phyloP scores from a whole-genome alignment of 495 filamentous ascomycete genomes.

The Elasticomyces elasticus region DNA sequence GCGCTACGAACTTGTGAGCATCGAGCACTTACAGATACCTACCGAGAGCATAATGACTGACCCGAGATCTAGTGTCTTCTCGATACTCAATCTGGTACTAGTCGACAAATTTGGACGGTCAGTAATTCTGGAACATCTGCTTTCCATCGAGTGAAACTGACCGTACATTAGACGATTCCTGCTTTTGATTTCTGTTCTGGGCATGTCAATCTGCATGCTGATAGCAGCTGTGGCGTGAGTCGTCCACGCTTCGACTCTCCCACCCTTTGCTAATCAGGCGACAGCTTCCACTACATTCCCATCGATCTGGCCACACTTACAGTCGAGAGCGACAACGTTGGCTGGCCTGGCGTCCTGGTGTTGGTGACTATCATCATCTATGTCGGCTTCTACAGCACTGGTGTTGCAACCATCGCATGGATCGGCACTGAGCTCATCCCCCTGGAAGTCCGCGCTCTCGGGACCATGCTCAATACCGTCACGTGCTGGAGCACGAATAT shows the following conservation, averaged over 20 bases:
- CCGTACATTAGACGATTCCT: slow-evolving; percentile 5
- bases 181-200: background rate
- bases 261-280: too few relatives aligned
- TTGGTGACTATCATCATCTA: slow-evolving; percentile 14
- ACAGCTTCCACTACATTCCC: slow-evolving; percentile 9
- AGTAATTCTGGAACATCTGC: too few relatives aligned
- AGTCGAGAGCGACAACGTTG: background rate
- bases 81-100: slow-evolving; percentile 10
- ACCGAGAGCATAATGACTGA: too few relatives aligned
- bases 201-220: slow-evolving; percentile 12
- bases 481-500: slow-evolving; percentile 16
- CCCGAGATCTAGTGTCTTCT: too few relatives aligned
- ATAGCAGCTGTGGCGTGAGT: slow-evolving; percentile 8
- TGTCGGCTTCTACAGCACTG: slow-evolving; percentile 6
- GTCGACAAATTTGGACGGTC: slow-evolving; percentile 16
- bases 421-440: slow-evolving; percentile 18
- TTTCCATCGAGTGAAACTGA: too few relatives aligned
- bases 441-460: slow-evolving; percentile 13
- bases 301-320: slow-evolving; percentile 7
- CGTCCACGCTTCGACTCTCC: too few relatives aligned
- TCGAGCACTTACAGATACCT: too few relatives aligned
- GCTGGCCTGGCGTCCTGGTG: slow-evolving; percentile 12
- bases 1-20: too few relatives aligned
- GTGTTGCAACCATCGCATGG: slow-evolving; percentile 16
- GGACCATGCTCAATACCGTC: slow-evolving; percentile 16